A percentile compares a stretch with the other conserved stretches of the same genome.
phyloP scores from a whole-genome alignment of 192 early-diverging fungal species.

The Entomortierella beljakovae region DNA sequence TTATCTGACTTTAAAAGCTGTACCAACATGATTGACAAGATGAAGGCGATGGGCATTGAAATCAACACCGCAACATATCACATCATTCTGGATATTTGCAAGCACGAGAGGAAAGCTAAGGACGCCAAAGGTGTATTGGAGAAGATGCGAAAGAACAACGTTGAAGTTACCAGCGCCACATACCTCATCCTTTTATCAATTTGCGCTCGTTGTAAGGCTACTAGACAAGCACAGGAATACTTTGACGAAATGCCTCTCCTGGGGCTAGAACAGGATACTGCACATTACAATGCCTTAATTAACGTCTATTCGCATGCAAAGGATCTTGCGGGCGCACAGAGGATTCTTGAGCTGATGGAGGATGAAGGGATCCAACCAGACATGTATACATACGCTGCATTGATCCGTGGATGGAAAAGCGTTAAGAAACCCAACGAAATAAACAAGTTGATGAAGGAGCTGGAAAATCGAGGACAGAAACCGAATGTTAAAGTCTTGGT shows the following conservation, averaged over 20 bases:
- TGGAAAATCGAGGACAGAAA: background rate
- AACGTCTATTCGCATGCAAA: slow-evolving; percentile 31
- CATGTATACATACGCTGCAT: slow-evolving; percentile 33
- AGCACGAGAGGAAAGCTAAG: slow-evolving; percentile 9
- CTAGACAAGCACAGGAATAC: slow-evolving; percentile 17
- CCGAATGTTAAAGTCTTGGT: slow-evolving; percentile 28
- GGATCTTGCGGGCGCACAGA: slow-evolving; percentile 11
- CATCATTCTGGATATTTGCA: slow-evolving; percentile 34
- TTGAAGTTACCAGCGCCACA: slow-evolving; percentile 21
- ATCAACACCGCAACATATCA: slow-evolving; percentile 31
- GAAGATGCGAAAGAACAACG: slow-evolving; percentile 27
- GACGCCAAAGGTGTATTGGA: slow-evolving; percentile 11
- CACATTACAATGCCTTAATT: slow-evolving; percentile 44
- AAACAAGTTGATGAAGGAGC: background rate
- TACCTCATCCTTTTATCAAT: slow-evolving; percentile 38
- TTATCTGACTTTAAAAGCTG: slow-evolving; percentile 36
- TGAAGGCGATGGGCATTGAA: slow-evolving; percentile 6
- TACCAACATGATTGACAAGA: slow-evolving; percentile 18
- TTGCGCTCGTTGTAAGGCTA: slow-evolving; percentile 24
- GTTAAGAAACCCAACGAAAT: background rate
- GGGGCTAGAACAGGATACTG: slow-evolving; percentile 4
- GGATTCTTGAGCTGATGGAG: slow-evolving; percentile 21
- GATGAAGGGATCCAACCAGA: slow-evolving; percentile 22
- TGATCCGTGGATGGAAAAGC: slow-evolving; percentile 4
- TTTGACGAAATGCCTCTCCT: slow-evolving; percentile 51